Evolutionary conservation across 768 basidiomycete genomes (phyloP).

Genomic region (Suillus spraguei): DNA sequence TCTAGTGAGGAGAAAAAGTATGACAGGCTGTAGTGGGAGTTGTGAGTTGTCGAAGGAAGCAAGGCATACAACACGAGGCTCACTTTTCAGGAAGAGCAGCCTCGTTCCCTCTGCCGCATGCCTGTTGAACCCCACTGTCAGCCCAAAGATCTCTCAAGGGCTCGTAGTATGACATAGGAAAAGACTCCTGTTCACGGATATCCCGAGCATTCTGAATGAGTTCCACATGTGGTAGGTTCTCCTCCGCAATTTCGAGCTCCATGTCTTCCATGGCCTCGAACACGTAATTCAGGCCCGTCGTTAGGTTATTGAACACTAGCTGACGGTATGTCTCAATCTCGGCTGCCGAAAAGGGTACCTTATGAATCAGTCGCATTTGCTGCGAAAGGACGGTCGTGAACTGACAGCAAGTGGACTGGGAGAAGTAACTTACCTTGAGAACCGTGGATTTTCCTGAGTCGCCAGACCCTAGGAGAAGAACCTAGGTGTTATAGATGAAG

Average conservation of each 20-base stretch:
- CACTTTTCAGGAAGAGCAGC: conserved; percentile 92
- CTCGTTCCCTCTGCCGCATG: conserved; percentile 86
- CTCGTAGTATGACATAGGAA: conserved; percentile 66
- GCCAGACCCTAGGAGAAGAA: conserved; percentile 89
- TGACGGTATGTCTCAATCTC: conserved; percentile 92
- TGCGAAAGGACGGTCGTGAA: conserved; percentile 30
- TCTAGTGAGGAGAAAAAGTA: conserved; percentile 84
- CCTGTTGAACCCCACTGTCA: conserved; percentile 72
- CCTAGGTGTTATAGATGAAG: conserved; percentile 41
- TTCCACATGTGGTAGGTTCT: conserved; percentile 59
- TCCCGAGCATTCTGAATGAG: conserved; percentile 71
- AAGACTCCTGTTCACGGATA: conserved; percentile 78
- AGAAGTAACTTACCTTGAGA: conserved; percentile 59
- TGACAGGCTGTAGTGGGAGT: conserved; percentile 45
- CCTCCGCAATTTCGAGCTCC: conserved; percentile 70
- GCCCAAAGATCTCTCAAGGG: conserved; percentile 75
- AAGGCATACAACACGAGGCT: conserved; percentile 22
- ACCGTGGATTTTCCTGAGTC: conserved; percentile 94
- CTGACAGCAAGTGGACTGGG: not conserved
- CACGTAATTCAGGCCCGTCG: conserved; percentile 79
- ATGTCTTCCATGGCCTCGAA: conserved; percentile 91
- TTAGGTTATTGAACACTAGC: conserved; percentile 90
- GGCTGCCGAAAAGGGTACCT: conserved; percentile 74
- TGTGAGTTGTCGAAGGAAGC: conserved; percentile 6
- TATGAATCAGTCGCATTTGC: conserved; percentile 98